A percentile compares a stretch with the other conserved stretches of the same genome.
phyloP scores from a whole-genome alignment of 75 land plant species.

The Pinus taeda region DNA sequence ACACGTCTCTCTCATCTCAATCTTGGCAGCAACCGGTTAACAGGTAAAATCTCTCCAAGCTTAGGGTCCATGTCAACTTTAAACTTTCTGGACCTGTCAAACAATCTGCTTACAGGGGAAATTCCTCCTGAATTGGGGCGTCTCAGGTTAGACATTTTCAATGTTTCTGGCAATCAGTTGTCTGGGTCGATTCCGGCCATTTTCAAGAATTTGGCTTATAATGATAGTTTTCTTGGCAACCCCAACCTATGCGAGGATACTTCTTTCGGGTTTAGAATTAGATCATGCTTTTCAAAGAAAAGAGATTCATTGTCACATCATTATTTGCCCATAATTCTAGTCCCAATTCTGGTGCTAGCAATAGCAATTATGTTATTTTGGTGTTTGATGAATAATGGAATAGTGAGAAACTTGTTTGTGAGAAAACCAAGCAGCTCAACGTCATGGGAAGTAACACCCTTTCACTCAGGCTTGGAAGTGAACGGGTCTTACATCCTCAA shows the following conservation, averaged over 20 bases:
- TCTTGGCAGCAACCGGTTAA: conserved; percentile 17
- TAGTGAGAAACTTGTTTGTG: neutral
- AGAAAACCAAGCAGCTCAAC: neutral
- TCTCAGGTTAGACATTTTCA: neutral
- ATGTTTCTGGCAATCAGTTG: conserved; percentile 11
- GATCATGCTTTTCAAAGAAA: neutral
- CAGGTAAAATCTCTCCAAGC: conserved; percentile 20
- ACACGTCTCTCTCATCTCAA: no score
- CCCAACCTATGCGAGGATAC: conserved; percentile 11
- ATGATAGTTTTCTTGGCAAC: neutral
- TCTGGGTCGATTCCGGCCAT: neutral
- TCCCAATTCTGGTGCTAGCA: neutral
- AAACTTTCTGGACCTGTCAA: conserved; percentile 10
- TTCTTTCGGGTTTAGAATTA: conserved; percentile 1
- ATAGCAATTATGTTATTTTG: neutral
- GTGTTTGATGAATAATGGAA: neutral
- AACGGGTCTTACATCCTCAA: conserved; percentile 27
- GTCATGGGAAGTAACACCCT: conserved; percentile 2
- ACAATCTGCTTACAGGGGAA: conserved; percentile 17
- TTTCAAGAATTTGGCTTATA: neutral
- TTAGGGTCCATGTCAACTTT: neutral
- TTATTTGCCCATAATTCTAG: neutral
- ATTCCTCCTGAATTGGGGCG: neutral
- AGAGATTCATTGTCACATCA: neutral
- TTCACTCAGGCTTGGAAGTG: no score